Percentiles rank a stretch among this genome's conserved stretches.
These are phyloP conservation scores for Sisymbrium irio DNA, from an alignment of 345 rosid genomes.

Conservation along the genomic window DNA sequence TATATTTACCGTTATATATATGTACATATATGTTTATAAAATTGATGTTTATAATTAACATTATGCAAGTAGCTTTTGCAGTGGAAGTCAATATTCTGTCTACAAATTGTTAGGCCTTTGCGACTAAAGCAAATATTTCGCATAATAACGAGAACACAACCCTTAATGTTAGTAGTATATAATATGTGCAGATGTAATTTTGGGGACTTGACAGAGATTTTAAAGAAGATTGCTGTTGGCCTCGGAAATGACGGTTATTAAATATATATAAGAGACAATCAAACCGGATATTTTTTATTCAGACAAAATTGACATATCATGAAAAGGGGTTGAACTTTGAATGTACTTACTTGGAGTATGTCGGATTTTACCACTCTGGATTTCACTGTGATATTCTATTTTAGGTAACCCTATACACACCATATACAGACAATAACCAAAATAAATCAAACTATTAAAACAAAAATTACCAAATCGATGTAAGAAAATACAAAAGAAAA, in stretches of 20 bases:
- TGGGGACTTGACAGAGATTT: slow-evolving; percentile 26
- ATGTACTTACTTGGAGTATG: slow-evolving; percentile 31
- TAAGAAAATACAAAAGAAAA: slow-evolving; percentile 24
- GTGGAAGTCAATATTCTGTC: not conserved
- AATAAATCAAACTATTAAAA: slow-evolving; percentile 21
- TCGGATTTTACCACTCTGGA: slow-evolving; percentile 32
- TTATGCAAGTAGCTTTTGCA: not conserved
- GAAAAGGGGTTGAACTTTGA: slow-evolving; percentile 26
- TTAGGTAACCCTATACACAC: slow-evolving; percentile 28
- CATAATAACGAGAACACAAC: not conserved
- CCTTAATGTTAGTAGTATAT: too few relatives aligned
- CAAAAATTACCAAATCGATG: slow-evolving; percentile 24
- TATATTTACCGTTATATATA: not conserved
- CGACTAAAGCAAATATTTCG: not conserved
- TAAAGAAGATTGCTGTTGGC: slow-evolving; percentile 29
- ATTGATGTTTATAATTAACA: not conserved
- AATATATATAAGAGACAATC: slow-evolving; percentile 2
- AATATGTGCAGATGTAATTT: slow-evolving; percentile 6
- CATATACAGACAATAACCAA: slow-evolving; percentile 21
- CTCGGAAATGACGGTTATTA: slow-evolving; percentile 43
- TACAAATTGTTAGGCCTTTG: not conserved
- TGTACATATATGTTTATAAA: not conserved
- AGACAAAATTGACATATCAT: not conserved
- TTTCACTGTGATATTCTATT: slow-evolving; percentile 22
- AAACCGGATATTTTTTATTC: not conserved